phyloP scores from a whole-genome alignment of 73 alveolate genomes.

The Paramecium sonneborni region DNA sequence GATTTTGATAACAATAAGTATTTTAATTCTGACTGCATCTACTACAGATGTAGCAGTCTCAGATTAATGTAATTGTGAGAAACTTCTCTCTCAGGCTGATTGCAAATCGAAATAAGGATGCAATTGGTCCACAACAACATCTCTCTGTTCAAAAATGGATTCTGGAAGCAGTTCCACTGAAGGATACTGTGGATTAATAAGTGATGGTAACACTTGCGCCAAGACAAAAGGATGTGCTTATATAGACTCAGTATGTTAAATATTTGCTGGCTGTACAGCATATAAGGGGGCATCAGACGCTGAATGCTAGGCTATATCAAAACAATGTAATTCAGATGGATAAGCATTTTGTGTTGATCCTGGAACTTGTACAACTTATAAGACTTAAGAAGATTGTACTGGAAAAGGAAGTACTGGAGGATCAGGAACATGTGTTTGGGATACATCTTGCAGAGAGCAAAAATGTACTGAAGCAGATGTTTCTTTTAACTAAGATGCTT shows the following conservation, averaged over 20 bases:
- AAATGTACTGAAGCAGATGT: constrained; percentile 28
- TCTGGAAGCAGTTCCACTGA: not conserved
- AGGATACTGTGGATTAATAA: constrained; percentile 19
- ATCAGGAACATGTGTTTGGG: constrained; percentile 44
- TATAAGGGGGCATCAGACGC: not conserved
- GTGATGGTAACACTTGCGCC: not conserved
- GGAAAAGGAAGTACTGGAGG: not conserved
- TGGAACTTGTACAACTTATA: constrained; percentile 16
- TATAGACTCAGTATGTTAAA: not conserved
- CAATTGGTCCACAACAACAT: constrained; percentile 10
- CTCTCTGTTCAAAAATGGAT: constrained; percentile 17
- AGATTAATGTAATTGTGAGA: constrained; percentile 6
- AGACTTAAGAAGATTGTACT: not conserved
- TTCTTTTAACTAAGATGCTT: not conserved
- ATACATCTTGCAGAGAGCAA: not conserved
- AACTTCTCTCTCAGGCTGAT: not conserved
- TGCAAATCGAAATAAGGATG: not conserved
- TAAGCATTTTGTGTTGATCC: constrained; percentile 22
- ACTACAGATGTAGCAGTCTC: not conserved
- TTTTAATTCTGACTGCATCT: not conserved
- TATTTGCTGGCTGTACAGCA: constrained; percentile 35
- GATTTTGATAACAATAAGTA: not conserved
- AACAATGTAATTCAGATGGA: constrained; percentile 20
- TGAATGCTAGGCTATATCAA: constrained; percentile 39
- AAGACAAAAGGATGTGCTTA: constrained; percentile 4